Evolutionary conservation across 2,329 filamentous ascomycete species (phyloP).

Genomic region (Ophiocordyceps camponoti-floridani): DNA sequence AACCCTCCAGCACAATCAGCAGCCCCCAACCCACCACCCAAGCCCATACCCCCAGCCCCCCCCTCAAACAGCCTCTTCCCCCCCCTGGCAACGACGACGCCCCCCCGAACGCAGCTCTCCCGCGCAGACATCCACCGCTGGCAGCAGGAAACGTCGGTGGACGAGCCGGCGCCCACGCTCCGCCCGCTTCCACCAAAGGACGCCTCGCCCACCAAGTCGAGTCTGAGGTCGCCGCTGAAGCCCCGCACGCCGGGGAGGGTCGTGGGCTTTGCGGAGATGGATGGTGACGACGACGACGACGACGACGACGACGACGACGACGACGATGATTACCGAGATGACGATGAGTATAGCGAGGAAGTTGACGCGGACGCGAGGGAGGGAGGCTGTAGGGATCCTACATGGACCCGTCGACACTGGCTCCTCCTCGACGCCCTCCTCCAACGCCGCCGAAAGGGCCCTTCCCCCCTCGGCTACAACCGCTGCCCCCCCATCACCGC

Average conservation of each 20-base stretch:
- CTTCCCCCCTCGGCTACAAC: conserved; percentile 13
- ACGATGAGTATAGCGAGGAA: conserved; percentile 6
- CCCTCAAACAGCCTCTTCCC: conserved; percentile 24
- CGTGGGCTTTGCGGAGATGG: conserved; percentile 32
- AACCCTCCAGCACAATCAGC: conserved; percentile 7
- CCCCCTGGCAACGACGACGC: conserved; percentile 11
- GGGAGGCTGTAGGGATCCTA: too few relatives aligned
- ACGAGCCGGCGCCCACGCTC: conserved; percentile 12
- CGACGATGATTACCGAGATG: conserved; percentile 12
- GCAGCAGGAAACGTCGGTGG: conserved; percentile 20
- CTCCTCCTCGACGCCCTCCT: conserved; percentile 31
- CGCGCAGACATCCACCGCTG: conserved; percentile 22
- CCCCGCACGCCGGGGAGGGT: conserved; percentile 38
- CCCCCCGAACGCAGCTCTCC: conserved; percentile 22
- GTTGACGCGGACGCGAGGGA: conserved; percentile 7
- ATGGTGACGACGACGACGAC: conserved; percentile 9
- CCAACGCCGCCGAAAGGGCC: conserved; percentile 24
- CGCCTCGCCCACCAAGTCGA: conserved; percentile 39
- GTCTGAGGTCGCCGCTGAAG: conserved; percentile 37
- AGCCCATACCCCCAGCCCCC: conserved; percentile 6
- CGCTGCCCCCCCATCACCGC: too few relatives aligned
- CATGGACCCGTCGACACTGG: conserved; percentile 38
- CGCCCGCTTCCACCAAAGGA: conserved; percentile 30
- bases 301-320: neutral
- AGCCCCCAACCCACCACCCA: conserved; percentile 5